Conservation (phyloP, 352 stramenopile species). For the Phytophthora pistaciae region DNA sequence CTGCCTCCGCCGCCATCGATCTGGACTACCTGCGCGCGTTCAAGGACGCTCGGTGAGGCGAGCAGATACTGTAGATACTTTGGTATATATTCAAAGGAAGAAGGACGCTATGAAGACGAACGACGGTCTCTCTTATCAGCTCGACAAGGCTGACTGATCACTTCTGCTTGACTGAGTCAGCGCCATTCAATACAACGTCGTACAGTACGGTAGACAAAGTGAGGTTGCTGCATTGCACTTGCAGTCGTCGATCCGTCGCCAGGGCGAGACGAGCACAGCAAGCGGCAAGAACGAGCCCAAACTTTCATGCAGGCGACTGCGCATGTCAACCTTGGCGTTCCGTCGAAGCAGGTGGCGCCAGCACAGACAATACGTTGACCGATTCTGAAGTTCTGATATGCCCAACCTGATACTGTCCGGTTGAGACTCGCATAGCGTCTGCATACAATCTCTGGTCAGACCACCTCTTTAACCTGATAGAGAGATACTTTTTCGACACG, state of each 20-base stretch:
- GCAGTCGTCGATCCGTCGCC: not conserved
- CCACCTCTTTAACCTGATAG: not conserved
- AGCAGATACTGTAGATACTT: constrained; percentile 1
- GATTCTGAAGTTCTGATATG: constrained; percentile 10
- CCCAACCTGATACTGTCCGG: not conserved
- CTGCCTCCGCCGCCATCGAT: constrained; percentile 20
- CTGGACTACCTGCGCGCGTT: constrained; percentile 37
- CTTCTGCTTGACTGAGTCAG: constrained; percentile 10
- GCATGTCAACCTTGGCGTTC: constrained; percentile 22
- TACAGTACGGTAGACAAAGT: not conserved
- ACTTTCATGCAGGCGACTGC: not conserved
- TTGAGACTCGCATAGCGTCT: not conserved
- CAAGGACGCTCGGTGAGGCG: constrained; percentile 35
- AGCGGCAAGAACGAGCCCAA: constrained; percentile 1
- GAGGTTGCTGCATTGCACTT: not conserved
- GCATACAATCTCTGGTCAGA: not conserved
- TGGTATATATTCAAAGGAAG: constrained; percentile 3
- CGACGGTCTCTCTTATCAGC: not conserved
- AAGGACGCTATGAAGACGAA: no score
- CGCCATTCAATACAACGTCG: not conserved
- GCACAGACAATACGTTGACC: not conserved
- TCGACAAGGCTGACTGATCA: constrained; percentile 8
- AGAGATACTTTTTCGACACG: not conserved
- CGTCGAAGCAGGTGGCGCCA: constrained; percentile 10
- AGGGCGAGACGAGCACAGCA: not conserved